Base-by-base conservation (phyloP, 306 rosid genomes). In the Sophora flavescens region DNA sequence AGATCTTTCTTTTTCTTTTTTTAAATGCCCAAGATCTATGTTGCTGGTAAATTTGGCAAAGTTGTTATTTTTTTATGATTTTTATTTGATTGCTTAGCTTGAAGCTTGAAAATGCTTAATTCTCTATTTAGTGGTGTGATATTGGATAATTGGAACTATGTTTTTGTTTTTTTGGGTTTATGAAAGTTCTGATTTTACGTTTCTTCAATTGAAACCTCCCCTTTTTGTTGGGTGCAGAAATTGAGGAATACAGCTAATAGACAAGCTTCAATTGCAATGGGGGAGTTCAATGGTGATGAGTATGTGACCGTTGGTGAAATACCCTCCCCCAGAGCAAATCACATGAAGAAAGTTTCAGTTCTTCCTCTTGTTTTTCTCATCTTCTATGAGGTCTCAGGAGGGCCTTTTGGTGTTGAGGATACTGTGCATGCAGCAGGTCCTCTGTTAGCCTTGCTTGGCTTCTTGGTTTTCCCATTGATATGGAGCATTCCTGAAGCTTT, bases 401-500 rank as follows among this genome's bases (percentile, higher is more conserved):
- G 98, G 0, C 97, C 98, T 8, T 95, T 95, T 65, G 98, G 98
- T 14, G 79, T 89, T 6, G 98, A 92, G 87, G 97, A 92, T 28
- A 86, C 92, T 72, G 97, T 95, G 26, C 73, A 82, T 12, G 97
- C 98, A 4, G 98, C 97, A 1, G 97, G 98, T 65, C 97, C 97
- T 75, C 89, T 95, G 7, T 84, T 95, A 54, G 96, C 97, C 47
- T 89, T 95, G 44, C 50, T 88, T 3, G 96, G 98, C 1, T 95
- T 90, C 82, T 63, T 95, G 83, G 56, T 95, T 70, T 90, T 95
- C 68, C 97, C 98, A 60, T 70, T 95, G 22, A 80, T 95, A 82
- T 95, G 98, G 97, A 95, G 97, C 78, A 66, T 95, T 66, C 98
- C 98, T 0, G 98, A 94, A 54, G 98, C 98, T 28, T 78, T 94